Evolutionary conservation across 179 eudicot genomes (phyloP).

Genomic region (Sideroxylon spinosum): DNA sequence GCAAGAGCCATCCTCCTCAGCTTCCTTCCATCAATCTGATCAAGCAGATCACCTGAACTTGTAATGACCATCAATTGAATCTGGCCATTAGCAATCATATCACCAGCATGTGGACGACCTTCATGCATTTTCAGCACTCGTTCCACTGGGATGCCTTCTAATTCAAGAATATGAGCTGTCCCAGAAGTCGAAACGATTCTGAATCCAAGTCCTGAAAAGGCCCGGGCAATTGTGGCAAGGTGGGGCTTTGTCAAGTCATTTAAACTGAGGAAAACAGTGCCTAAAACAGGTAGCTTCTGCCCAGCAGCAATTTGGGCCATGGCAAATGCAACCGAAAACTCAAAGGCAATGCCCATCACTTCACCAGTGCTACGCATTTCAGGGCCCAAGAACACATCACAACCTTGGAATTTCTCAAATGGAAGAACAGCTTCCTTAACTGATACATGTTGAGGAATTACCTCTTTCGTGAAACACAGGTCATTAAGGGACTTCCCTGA

Average conservation of each 20-base stretch:
- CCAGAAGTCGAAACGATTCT: constrained; percentile 76
- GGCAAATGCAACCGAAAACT: constrained; percentile 74
- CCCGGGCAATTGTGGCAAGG: constrained; percentile 59
- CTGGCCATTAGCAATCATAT: constrained; percentile 81
- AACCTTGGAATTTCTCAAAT: constrained; percentile 90
- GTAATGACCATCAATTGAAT: constrained; percentile 92
- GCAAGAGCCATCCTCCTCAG: constrained; percentile 91
- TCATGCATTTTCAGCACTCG: constrained; percentile 92
- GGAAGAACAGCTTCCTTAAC: constrained; percentile 99
- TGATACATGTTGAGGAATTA: constrained; percentile 76
- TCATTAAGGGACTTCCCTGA: constrained; percentile 86
- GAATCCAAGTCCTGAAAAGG: constrained; percentile 68
- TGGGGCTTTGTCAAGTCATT: constrained; percentile 85
- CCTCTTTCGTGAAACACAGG: constrained; percentile 66
- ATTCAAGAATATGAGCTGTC: constrained; percentile 69
- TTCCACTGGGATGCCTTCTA: constrained; percentile 76
- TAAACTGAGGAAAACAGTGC: constrained; percentile 80
- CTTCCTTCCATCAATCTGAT: constrained; percentile 80
- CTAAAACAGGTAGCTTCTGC: constrained; percentile 74
- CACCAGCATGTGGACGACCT: constrained; percentile 95
- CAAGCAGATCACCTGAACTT: constrained; percentile 77
- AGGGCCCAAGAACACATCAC: constrained; percentile 88
- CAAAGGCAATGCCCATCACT: constrained; percentile 82
- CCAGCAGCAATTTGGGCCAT: constrained; percentile 92
- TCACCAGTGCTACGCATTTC: constrained; percentile 99